These are phyloP conservation scores for Saccharomycopsis microspora DNA, from an alignment of 805 yeast genomes.

Conservation along the genomic window DNA sequence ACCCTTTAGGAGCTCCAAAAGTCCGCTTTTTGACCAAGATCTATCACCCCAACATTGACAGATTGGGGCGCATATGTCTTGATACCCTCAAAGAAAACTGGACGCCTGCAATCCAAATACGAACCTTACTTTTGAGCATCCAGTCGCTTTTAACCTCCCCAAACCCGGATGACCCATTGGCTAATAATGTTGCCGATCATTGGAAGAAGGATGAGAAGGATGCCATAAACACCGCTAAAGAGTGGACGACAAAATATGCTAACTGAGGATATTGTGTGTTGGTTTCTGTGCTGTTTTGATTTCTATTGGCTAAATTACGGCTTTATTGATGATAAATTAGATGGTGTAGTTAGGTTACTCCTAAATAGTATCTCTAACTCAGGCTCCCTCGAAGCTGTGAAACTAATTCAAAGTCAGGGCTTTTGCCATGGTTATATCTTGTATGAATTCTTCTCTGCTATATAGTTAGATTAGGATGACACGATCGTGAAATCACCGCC, in stretches of 20 bases:
- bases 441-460: too few relatives aligned
- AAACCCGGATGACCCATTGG: constrained; percentile 96
- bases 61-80: constrained; percentile 88
- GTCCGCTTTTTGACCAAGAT: constrained; percentile 88
- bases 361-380: too few relatives aligned
- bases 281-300: too few relatives aligned
- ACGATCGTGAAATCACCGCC: too few relatives aligned
- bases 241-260: constrained; percentile 31
- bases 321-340: too few relatives aligned
- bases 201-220: constrained; percentile 80
- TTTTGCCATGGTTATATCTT: too few relatives aligned
- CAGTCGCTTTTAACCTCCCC: constrained; percentile 94
- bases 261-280: background rate
- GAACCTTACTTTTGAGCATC: constrained; percentile 82
- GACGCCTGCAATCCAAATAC: constrained; percentile 95
- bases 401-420: too few relatives aligned
- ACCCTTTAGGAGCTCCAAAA: constrained; percentile 97
- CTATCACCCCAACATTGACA: constrained; percentile 93
- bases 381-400: too few relatives aligned
- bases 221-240: constrained; percentile 70
- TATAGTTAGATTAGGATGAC: too few relatives aligned
- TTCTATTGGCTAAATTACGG: too few relatives aligned
- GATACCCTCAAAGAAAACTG: constrained; percentile 89
- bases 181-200: constrained; percentile 94
- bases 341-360: too few relatives aligned